Conservation (phyloP, 805 yeast genomes). For the Starmerella gropengiesseri region DNA sequence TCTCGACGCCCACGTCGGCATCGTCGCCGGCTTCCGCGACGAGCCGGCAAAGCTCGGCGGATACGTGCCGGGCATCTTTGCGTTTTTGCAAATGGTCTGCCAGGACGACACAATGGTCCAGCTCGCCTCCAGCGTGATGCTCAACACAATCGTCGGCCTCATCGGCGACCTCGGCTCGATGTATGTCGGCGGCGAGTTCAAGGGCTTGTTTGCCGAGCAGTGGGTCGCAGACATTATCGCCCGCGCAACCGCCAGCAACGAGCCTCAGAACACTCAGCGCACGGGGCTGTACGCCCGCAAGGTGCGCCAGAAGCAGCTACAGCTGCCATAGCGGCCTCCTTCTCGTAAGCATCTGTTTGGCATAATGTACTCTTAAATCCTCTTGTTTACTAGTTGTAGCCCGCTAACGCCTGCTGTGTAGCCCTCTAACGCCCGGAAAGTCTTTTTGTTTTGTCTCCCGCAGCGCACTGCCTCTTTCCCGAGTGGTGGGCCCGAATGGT, state of each 20-base stretch:
- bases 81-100: constrained; percentile 50
- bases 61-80: constrained; percentile 59
- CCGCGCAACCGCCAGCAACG: constrained; percentile 53
- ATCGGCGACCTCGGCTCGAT: constrained; percentile 87
- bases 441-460: too few relatives aligned
- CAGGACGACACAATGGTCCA: constrained; percentile 46
- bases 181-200: constrained; percentile 67
- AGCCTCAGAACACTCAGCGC: constrained; percentile 59
- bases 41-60: constrained; percentile 54
- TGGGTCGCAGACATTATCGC: constrained; percentile 76
- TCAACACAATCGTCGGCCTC: constrained; percentile 78
- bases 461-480: too few relatives aligned
- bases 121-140: constrained; percentile 50
- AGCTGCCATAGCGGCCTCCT: constrained; percentile 20
- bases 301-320: constrained; percentile 63
- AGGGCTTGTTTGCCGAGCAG: constrained; percentile 51
- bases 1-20: constrained; percentile 92
- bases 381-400: too few relatives aligned
- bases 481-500: too few relatives aligned
- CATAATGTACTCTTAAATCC: background rate
- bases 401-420: too few relatives aligned
- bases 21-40: constrained; percentile 77
- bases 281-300: constrained; percentile 87
- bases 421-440: too few relatives aligned
- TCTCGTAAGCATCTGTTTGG: too few relatives aligned